phyloP scores from a whole-genome alignment of 2,329 filamentous ascomycete species.

The Fusarium temperatum region DNA sequence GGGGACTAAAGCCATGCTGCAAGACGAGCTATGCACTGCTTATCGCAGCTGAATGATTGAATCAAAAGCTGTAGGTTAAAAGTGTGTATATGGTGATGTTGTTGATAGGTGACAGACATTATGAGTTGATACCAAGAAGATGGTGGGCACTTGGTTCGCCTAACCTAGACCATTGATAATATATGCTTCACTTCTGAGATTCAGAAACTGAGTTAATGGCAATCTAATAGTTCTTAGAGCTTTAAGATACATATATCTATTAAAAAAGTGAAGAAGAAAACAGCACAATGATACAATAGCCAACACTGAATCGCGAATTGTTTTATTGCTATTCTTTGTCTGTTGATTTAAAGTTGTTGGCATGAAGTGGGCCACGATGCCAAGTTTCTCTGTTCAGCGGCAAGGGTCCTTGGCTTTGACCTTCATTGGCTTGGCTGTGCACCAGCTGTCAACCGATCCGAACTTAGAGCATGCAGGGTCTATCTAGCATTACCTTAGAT shows the following conservation, averaged over 20 bases:
- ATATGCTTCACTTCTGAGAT: not conserved
- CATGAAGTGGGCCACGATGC: not conserved
- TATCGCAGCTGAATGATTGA: not conserved
- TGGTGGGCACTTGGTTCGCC: not conserved
- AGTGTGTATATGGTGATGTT: not conserved
- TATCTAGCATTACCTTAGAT: not conserved
- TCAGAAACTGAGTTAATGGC: too few relatives aligned
- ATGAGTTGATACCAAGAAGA: not conserved
- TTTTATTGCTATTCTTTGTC: not conserved
- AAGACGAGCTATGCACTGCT: too few relatives aligned
- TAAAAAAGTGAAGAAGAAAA: rapidly evolving
- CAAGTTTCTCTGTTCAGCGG: not conserved
- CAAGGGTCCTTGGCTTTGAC: not conserved
- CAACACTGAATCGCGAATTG: not conserved
- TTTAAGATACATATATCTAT: too few relatives aligned
- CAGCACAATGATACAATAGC: not conserved
- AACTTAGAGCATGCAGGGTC: not conserved
- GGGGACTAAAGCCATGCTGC: too few relatives aligned
- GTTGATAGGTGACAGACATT: not conserved
- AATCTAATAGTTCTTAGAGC: too few relatives aligned
- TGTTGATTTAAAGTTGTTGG: not conserved
- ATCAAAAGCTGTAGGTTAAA: not conserved
- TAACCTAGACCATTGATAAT: not conserved
- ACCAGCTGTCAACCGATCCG: not conserved
- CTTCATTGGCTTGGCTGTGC: not conserved